phyloP scores from a whole-genome alignment of 805 yeast genomes.

The Myxozyma geophila region DNA sequence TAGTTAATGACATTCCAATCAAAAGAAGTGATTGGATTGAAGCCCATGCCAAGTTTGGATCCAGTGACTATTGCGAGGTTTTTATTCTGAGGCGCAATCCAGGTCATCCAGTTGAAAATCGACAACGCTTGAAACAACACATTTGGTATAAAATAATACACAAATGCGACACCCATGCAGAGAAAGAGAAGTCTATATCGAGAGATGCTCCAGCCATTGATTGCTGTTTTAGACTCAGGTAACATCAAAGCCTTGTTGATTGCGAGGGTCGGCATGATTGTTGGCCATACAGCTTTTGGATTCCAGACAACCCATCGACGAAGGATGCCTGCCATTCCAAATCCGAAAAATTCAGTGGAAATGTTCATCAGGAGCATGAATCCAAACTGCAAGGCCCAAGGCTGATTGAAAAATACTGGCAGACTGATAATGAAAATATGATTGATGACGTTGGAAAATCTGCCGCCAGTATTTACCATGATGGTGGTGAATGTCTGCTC shows the following conservation, averaged over 20 bases:
- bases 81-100: conserved; percentile 65
- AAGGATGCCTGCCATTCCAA: conserved; percentile 68
- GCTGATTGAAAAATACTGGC: conserved; percentile 44
- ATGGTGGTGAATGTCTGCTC: conserved; percentile 65
- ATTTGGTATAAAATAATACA: conserved; percentile 66
- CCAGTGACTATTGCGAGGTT: conserved; percentile 70
- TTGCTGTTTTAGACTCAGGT: conserved; percentile 50
- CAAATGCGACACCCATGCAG: conserved; percentile 49
- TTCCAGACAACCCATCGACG: conserved; percentile 63
- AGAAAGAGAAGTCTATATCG: conserved; percentile 55
- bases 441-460: conserved; percentile 43
- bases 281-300: conserved; percentile 63
- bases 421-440: conserved; percentile 47
- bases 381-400: conserved; percentile 49
- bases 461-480: conserved; percentile 37
- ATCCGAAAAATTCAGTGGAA: conserved; percentile 66
- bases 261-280: conserved; percentile 54
- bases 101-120: conserved; percentile 62
- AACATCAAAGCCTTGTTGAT: conserved; percentile 55
- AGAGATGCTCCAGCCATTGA: conserved; percentile 65
- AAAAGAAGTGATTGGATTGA: conserved; percentile 67
- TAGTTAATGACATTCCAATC: conserved; percentile 57
- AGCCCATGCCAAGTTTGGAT: conserved; percentile 63
- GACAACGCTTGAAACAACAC: conserved; percentile 64
- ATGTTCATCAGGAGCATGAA: conserved; percentile 59